Base-by-base conservation (phyloP, 768 basidiomycete genomes). In the Tricholoma saponaceum region DNA sequence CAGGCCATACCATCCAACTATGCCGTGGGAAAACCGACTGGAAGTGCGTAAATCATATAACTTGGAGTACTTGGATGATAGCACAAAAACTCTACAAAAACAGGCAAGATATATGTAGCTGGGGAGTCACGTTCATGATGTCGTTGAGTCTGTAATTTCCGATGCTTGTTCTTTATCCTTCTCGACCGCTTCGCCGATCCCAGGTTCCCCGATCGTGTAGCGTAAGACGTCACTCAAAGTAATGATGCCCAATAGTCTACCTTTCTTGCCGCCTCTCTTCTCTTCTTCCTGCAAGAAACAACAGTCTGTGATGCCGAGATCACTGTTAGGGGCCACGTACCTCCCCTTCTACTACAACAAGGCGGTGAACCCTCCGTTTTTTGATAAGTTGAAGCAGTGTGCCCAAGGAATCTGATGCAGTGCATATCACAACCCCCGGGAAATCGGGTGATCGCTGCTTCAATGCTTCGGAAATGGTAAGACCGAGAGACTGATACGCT, bases 371-470 rank as follows among this genome's bases (percentile, higher is more conserved):
- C 30, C 97, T 80, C 26, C 95, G 86, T 70, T 95, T 92, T 73
- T 92, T 93, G 68, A 98, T 91, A 20, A 97, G 83, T 63, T 92
- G 86, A 50, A 99, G 81, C 6, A 98, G 82, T 1, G 92, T 94
- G 3, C 89, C 90, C 25, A 99, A 78, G 0, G 95, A 95, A 68
- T 98, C 96, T 2, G 86, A 82, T 1, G 93, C 92, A 0, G 92
- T 93, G 69, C 97, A 98, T 18, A 96, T 90, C 54, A 98, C 92
- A 6, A 98, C 95, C 13, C 97, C 97, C 7, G 94, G 92, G 70
- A 99, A 99, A 72, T 98, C 96, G 7, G 91, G 83, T 13, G 93
- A 89, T 14, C 97, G 89, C 68, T 95, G 91, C 60, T 86, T 87
- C 51, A 99, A 81, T 1, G 97, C 97, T 72, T 96, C 90, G 35